Evolutionary conservation across 805 yeast species (phyloP).

Genomic region (Candida methanosorbosa): DNA sequence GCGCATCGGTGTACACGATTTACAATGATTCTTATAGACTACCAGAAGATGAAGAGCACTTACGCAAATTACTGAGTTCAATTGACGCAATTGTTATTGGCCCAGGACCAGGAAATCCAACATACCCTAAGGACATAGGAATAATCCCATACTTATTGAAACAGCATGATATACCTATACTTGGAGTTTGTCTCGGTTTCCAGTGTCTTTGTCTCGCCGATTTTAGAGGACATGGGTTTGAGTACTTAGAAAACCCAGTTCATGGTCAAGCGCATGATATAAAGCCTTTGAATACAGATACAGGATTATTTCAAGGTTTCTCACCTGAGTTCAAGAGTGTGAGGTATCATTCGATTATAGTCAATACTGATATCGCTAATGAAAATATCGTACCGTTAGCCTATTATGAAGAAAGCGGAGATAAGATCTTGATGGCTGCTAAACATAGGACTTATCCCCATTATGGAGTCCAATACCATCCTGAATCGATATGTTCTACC

Average conservation of each 20-base stretch:
- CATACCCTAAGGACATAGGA: constrained; percentile 55
- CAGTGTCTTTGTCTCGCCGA: constrained; percentile 67
- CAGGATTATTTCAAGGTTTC: constrained; percentile 30
- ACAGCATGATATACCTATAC: constrained; percentile 44
- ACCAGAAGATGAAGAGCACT: constrained; percentile 22
- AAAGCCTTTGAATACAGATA: constrained; percentile 5
- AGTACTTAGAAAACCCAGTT: constrained; percentile 45
- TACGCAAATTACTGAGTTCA: constrained; percentile 33
- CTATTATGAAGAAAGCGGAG: constrained; percentile 34
- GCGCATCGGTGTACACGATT: constrained; percentile 42
- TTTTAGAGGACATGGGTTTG: constrained; percentile 53
- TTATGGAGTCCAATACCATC: constrained; percentile 95
- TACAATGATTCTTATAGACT: constrained; percentile 50
- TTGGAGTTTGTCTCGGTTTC: constrained; percentile 92
- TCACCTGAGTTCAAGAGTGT: constrained; percentile 54
- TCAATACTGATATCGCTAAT: constrained; percentile 11
- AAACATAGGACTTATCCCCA: constrained; percentile 54
- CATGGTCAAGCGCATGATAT: constrained; percentile 81
- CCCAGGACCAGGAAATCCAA: constrained; percentile 97
- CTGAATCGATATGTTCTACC: constrained; percentile 84
- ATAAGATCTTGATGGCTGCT: constrained; percentile 68
- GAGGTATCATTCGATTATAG: constrained; percentile 82
- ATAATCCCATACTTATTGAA: constrained; percentile 50
- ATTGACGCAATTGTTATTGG: constrained; percentile 81
- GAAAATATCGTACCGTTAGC: constrained; percentile 49